These are phyloP conservation scores for Myrica gale DNA, from an alignment of 306 rosid species.

Conservation along the genomic window DNA sequence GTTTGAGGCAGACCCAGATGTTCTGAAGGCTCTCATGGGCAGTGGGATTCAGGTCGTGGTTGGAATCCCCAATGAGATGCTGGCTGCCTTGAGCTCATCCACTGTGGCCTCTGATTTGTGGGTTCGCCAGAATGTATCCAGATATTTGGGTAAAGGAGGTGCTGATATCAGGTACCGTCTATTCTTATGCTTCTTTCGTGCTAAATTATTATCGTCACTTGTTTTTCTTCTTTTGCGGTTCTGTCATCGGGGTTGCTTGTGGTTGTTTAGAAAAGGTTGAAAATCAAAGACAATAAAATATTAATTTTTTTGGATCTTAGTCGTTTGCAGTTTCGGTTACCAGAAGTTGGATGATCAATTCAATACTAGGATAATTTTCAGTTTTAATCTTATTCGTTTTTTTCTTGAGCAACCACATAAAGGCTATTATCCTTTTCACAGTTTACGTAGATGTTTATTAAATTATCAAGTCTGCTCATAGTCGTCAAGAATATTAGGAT, in stretches of 20 bases:
- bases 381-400: not conserved
- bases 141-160: constrained; percentile 66
- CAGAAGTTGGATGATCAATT: not conserved
- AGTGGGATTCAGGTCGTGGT: constrained; percentile 79
- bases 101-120: constrained; percentile 67
- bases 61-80: constrained; percentile 88
- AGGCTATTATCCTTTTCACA: not conserved
- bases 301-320: not conserved
- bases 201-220: not conserved
- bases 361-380: not conserved
- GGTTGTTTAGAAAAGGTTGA: not conserved
- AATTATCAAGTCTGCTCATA: not conserved
- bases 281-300: not conserved
- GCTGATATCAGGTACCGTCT: constrained; percentile 74
- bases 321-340: not conserved
- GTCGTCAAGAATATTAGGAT: not conserved
- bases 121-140: constrained; percentile 76
- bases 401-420: not conserved
- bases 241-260: not conserved
- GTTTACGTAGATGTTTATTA: not conserved
- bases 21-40: constrained; percentile 57
- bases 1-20: constrained; percentile 74
- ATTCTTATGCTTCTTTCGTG: not conserved
- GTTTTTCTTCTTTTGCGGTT: not conserved
- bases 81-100: constrained; percentile 58